Evolutionary conservation across 257 asterid genomes (phyloP).

Genomic region (Solanum peruvianum): DNA sequence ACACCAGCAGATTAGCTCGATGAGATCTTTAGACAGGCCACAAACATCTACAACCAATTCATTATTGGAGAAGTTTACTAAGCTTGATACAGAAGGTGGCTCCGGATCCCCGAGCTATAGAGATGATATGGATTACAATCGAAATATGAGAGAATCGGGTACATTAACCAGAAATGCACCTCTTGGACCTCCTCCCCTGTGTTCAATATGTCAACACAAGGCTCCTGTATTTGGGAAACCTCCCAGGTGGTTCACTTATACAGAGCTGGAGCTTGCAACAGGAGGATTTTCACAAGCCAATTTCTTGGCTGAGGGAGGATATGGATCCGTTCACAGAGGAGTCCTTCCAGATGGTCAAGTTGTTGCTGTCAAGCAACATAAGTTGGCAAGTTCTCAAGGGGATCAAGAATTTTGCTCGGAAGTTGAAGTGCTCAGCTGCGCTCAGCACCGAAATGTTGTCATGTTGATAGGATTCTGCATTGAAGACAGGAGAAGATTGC

Average conservation of each 20-base stretch:
- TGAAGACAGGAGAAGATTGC: conserved; percentile 71
- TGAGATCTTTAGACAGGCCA: conserved; percentile 18
- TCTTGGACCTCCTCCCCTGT: conserved; percentile 79
- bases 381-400: conserved; percentile 93
- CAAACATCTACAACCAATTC: conserved; percentile 34
- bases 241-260: conserved; percentile 76
- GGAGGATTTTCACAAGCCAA: conserved; percentile 80
- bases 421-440: conserved; percentile 93
- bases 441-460: conserved; percentile 96
- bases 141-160: conserved; percentile 41
- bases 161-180: conserved; percentile 42
- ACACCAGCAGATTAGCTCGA: conserved; percentile 28
- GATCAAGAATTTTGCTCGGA: conserved; percentile 97
- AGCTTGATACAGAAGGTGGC: conserved; percentile 44
- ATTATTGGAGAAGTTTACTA: conserved; percentile 51
- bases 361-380: conserved; percentile 91
- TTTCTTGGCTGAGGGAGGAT: conserved; percentile 93
- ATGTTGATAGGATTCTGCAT: conserved; percentile 89
- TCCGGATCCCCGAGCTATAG: conserved; percentile 50
- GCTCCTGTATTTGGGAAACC: conserved; percentile 94
- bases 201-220: conserved; percentile 92
- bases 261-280: conserved; percentile 82
- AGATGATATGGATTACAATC: conserved; percentile 7
- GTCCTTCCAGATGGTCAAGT: conserved; percentile 84
- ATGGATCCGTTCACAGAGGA: conserved; percentile 87